phyloP scores from a whole-genome alignment of 345 rosid species.

The Kernera saxatilis region DNA sequence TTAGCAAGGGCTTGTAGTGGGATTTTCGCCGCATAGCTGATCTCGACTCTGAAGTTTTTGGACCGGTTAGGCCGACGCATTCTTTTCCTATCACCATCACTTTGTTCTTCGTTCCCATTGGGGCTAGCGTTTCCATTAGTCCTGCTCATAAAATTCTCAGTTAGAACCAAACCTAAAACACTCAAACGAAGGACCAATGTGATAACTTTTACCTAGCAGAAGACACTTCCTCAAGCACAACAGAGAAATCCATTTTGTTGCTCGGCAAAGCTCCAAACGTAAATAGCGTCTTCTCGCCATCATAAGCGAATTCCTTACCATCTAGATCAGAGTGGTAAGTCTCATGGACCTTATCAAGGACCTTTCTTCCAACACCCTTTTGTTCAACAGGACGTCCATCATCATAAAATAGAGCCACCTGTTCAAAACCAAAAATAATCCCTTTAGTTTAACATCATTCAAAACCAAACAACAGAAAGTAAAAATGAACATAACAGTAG shows the following conservation, averaged over 20 bases:
- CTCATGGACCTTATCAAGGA: slow-evolving; percentile 65
- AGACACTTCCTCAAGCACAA: slow-evolving; percentile 65
- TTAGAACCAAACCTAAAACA: neutral
- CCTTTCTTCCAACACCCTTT: slow-evolving; percentile 72
- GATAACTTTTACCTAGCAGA: slow-evolving; percentile 44
- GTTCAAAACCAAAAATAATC: neutral
- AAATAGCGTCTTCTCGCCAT: slow-evolving; percentile 88
- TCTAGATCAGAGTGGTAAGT: slow-evolving; percentile 58
- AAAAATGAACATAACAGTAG: neutral
- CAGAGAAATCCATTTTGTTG: slow-evolving; percentile 69
- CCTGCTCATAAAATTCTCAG: slow-evolving; percentile 26
- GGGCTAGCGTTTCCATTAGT: slow-evolving; percentile 58
- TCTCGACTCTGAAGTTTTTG: slow-evolving; percentile 59
- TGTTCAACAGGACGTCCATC: slow-evolving; percentile 88
- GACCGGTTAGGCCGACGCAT: slow-evolving; percentile 51
- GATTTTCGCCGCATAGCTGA: slow-evolving; percentile 72
- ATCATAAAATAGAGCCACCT: slow-evolving; percentile 72
- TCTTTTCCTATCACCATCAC: slow-evolving; percentile 55
- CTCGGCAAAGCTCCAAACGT: slow-evolving; percentile 71
- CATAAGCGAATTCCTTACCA: slow-evolving; percentile 85
- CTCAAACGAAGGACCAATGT: neutral
- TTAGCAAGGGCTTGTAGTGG: slow-evolving; percentile 80
- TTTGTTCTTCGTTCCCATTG: slow-evolving; percentile 35
- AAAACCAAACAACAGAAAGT: neutral
- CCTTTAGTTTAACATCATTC: neutral